Percentiles rank a stretch among this genome's conserved stretches.
Conservation (phyloP, 768 basidiomycete species). For the Thelephora aurantiotincta region DNA sequence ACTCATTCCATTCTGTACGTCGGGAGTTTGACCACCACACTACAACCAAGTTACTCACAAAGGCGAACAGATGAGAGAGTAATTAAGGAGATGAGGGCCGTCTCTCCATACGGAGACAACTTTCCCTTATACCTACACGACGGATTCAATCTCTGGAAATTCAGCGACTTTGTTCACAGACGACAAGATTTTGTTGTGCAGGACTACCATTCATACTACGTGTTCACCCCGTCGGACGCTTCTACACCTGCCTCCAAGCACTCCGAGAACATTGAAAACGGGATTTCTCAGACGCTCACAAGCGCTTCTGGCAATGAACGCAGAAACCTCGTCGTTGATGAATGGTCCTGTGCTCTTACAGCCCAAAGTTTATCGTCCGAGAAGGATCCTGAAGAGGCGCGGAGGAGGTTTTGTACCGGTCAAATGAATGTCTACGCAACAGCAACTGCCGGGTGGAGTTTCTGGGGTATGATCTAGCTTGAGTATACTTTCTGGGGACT, state of each 20-base stretch:
- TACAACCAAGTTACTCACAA: not conserved
- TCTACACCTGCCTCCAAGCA: slow-evolving; percentile 29
- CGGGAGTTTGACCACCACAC: slow-evolving; percentile 10
- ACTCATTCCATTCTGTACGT: slow-evolving; percentile 29
- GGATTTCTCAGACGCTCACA: slow-evolving; percentile 13
- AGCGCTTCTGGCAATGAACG: slow-evolving; percentile 18
- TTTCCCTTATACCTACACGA: slow-evolving; percentile 62
- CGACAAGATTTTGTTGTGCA: slow-evolving; percentile 50
- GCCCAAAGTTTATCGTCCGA: slow-evolving; percentile 34
- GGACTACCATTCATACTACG: slow-evolving; percentile 65
- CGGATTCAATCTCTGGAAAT: slow-evolving; percentile 43
- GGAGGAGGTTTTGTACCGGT: slow-evolving; percentile 36
- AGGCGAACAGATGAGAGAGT: slow-evolving; percentile 30
- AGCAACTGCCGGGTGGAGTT: slow-evolving; percentile 46
- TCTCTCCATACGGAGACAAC: slow-evolving; percentile 19
- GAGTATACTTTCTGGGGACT: not conserved
- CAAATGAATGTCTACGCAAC: slow-evolving; percentile 47
- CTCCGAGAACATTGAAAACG: slow-evolving; percentile 21
- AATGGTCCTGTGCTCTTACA: slow-evolving; percentile 38
- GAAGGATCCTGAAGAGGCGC: slow-evolving; percentile 26
- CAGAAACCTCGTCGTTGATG: slow-evolving; percentile 32
- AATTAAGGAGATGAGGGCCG: slow-evolving; percentile 30
- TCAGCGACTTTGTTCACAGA: slow-evolving; percentile 32
- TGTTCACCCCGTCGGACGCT: slow-evolving; percentile 43
- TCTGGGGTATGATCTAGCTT: slow-evolving; percentile 41